Percentiles rank a stretch among this genome's conserved stretches.
Conservation (phyloP, 139 green algal species). For the Pleodorina starrii region DNA sequence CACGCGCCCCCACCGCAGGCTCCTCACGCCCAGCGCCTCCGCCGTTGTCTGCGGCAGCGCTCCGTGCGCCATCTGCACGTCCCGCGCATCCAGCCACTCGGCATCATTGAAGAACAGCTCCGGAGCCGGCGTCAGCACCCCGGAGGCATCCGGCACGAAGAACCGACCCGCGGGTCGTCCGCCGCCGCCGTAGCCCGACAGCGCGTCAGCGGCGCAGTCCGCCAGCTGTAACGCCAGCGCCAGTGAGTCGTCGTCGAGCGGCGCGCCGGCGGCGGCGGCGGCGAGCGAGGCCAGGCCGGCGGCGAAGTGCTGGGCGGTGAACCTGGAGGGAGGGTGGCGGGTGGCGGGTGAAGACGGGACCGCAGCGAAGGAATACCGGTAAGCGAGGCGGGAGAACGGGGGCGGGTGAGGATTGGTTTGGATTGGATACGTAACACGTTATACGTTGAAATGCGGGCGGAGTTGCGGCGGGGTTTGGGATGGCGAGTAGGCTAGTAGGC, state of each 20-base stretch:
- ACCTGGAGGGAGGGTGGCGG: not conserved
- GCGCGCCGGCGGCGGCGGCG: slow-evolving; percentile 8
- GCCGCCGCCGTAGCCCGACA: not conserved
- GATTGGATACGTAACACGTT: no score
- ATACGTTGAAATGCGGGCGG: no score
- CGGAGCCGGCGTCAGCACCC: slow-evolving; percentile 57
- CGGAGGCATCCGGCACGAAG: slow-evolving; percentile 4
- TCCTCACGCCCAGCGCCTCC: slow-evolving; percentile 72
- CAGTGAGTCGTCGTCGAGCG: slow-evolving; percentile 45
- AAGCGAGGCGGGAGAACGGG: no score
- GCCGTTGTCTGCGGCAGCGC: slow-evolving; percentile 64
- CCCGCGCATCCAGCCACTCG: slow-evolving; percentile 60
- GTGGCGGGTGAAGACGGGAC: not conserved
- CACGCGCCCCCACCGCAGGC: slow-evolving; percentile 44
- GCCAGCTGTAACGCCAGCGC: slow-evolving; percentile 53
- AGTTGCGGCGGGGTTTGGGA: no score
- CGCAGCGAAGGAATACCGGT: no score
- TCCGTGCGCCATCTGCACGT: slow-evolving; percentile 67
- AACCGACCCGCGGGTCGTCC: slow-evolving; percentile 24
- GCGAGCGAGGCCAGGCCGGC: slow-evolving; percentile 51
- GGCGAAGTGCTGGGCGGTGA: slow-evolving; percentile 56
- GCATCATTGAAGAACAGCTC: slow-evolving; percentile 82
- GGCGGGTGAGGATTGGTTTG: no score
- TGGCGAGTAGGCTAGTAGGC: no score
- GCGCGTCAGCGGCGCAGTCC: slow-evolving; percentile 52